Evolutionary conservation across 345 rosid genomes (phyloP).

Genomic region (Chamaenerion angustifolium): DNA sequence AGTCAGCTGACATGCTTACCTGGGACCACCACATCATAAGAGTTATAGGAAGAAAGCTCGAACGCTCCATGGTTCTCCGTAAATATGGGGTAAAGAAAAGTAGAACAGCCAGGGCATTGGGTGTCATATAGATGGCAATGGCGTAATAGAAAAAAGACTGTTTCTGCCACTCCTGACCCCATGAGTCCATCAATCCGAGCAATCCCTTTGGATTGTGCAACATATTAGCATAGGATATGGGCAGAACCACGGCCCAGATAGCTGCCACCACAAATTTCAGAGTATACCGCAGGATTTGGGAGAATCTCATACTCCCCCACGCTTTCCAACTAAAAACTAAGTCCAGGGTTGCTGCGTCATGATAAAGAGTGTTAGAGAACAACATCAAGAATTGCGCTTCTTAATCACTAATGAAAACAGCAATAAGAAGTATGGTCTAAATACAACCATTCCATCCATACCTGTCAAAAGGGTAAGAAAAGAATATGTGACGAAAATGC

Average conservation of each 20-base stretch:
- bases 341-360: slow-evolving; percentile 58
- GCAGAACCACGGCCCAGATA: slow-evolving; percentile 71
- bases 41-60: slow-evolving; percentile 63
- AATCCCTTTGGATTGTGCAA: slow-evolving; percentile 70
- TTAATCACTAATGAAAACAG: background rate
- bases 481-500: slow-evolving; percentile 78
- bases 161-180: slow-evolving; percentile 53
- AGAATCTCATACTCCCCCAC: slow-evolving; percentile 66
- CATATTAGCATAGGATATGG: slow-evolving; percentile 59
- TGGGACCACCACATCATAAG: slow-evolving; percentile 98
- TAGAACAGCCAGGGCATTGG: slow-evolving; percentile 57
- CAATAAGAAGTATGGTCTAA: background rate
- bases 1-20: slow-evolving; percentile 29
- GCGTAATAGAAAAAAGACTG: slow-evolving; percentile 57
- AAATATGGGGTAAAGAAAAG: slow-evolving; percentile 65
- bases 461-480: slow-evolving; percentile 86
- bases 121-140: slow-evolving; percentile 66
- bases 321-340: slow-evolving; percentile 72
- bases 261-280: slow-evolving; percentile 69
- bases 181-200: slow-evolving; percentile 44
- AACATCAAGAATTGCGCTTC: background rate
- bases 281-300: slow-evolving; percentile 70
- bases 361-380: background rate
- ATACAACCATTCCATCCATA: slow-evolving; percentile 12
- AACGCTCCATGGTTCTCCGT: slow-evolving; percentile 73